Evolutionary conservation across 345 rosid species (phyloP).

Genomic region (Eucalyptus fibrosa): DNA sequence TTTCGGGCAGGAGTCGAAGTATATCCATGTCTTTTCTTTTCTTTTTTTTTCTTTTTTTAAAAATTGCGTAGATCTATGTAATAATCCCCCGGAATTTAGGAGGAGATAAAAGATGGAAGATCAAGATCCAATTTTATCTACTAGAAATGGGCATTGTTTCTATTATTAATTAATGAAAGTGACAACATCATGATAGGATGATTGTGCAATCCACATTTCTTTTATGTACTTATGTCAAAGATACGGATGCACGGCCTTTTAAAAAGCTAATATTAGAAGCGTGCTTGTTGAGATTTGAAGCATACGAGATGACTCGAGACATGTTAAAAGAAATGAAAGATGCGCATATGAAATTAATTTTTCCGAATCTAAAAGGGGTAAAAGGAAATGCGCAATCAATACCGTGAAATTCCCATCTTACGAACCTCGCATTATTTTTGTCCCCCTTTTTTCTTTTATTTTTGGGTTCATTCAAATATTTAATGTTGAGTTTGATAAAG

Average conservation of each 20-base stretch:
- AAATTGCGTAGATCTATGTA: neutral
- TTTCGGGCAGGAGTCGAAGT: neutral
- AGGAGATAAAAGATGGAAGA: neutral
- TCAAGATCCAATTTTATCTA: neutral
- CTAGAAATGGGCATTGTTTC: neutral
- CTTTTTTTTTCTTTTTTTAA: neutral
- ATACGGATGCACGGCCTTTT: fast-evolving
- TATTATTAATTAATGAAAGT: neutral
- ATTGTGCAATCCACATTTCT: neutral
- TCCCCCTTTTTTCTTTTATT: neutral
- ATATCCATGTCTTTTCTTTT: neutral
- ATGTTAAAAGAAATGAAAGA: no score
- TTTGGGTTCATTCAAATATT: neutral
- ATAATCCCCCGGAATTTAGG: neutral
- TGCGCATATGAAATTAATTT: neutral
- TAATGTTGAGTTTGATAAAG: neutral
- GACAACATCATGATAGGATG: neutral
- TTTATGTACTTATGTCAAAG: no score
- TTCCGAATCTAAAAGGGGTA: neutral
- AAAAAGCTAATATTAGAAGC: neutral
- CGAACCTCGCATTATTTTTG: neutral
- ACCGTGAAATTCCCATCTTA: neutral
- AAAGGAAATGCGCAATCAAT: neutral
- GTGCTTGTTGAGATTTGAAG: fast-evolving
- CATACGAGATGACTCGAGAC: fast-evolving